Percentiles rank a stretch among this genome's conserved stretches.
Evolutionary conservation across 768 basidiomycete species (phyloP).

Genomic region (Suillus paluster): DNA sequence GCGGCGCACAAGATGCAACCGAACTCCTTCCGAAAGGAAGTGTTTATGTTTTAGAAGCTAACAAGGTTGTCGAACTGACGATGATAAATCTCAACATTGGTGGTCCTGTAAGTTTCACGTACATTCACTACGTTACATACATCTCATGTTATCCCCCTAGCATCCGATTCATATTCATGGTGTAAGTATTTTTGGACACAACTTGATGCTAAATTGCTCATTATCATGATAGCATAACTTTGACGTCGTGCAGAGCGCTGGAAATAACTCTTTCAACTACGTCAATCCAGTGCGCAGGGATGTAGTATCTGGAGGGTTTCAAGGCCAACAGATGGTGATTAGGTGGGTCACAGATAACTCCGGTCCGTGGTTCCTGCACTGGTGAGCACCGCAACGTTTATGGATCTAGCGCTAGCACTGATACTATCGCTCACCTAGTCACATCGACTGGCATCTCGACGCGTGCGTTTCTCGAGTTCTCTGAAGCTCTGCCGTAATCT

Average conservation of each 20-base stretch:
- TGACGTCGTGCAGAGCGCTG: slow-evolving; percentile 31
- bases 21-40: slow-evolving; percentile 31
- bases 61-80: slow-evolving; percentile 35
- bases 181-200: slow-evolving; percentile 16
- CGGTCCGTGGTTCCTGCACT: slow-evolving; percentile 57
- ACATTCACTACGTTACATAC: neutral
- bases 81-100: slow-evolving; percentile 9
- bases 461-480: slow-evolving; percentile 28
- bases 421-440: slow-evolving; percentile 30
- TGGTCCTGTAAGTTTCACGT: slow-evolving; percentile 26
- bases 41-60: slow-evolving; percentile 25
- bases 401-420: neutral
- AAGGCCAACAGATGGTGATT: slow-evolving; percentile 46
- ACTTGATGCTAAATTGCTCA: neutral
- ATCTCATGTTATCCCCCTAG: slow-evolving; percentile 15
- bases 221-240: slow-evolving; percentile 26
- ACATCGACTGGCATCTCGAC: slow-evolving; percentile 58
- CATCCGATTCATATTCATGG: slow-evolving; percentile 36
- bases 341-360: slow-evolving; percentile 56
- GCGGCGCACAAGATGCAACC: slow-evolving; percentile 40
- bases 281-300: slow-evolving; percentile 33
- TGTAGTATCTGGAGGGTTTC: slow-evolving; percentile 11
- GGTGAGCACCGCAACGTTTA: slow-evolving; percentile 18
- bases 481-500: slow-evolving; percentile 3
- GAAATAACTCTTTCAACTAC: slow-evolving; percentile 26